Evolutionary conservation across 139 green algal genomes (phyloP), one percentile per base, ranked within the genome.

Genomic region (Picochlorum sp.): DNA sequence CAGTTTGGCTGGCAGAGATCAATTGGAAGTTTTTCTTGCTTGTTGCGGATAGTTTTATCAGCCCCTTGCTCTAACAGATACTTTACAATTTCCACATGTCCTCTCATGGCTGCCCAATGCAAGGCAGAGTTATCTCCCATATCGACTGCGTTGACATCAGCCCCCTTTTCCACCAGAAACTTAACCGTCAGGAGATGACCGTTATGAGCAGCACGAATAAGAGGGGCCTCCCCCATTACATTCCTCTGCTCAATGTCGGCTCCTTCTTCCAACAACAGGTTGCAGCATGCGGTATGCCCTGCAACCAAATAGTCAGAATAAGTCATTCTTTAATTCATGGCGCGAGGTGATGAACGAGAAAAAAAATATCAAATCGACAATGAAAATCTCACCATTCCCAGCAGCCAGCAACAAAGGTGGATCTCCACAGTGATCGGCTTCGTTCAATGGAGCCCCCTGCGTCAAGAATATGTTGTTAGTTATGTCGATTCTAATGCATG

Each of bases 101-200:
- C 89, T 0, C 89, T 75, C 88, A 96, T 97, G 31, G 85, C 75
- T 0, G 88, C 84, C 89, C 89, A 97, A 71, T 97, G 89, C 62
- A 97, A 75, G 12, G 88, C 69, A 2, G 85, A 91, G 83, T 96
- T 97, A 59, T 94, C 88, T n/a, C 89, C 88, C 80, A 91, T 55
- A 65, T 95, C 88, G 1, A 87, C 26, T 5, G 77, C 70, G 28
- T 86, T 79, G 25, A 90, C 73, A 40, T 85, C 72, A 1, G 87
- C 83, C 0, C 85, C 85, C 1, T 68, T 30, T 47, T 87, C 70
- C 49, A 95, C 43, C 50, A 96, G 77, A 62, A 74, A 85, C 47
- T 78, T 73, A 25, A 94, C 84, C 7, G 74, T 81, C 24, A 81
- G 39, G 45, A 89, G 68, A 58, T 95, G 82, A 22, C 89, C 89